Base-by-base conservation (phyloP, 306 rosid genomes). In the Oxytropis ochrocephala region DNA sequence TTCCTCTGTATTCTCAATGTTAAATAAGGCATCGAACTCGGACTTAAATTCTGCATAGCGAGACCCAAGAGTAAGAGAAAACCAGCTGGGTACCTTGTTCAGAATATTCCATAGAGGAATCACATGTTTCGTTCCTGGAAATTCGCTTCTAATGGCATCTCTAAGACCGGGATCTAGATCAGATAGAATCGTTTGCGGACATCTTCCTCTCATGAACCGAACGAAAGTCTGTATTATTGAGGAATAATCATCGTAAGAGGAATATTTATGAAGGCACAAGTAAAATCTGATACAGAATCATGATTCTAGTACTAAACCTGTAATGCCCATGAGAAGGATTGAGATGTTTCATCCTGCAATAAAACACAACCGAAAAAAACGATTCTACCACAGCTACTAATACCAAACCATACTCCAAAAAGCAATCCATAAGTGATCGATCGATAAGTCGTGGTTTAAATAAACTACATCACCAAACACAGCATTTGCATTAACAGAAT, bases 341-440 rank as follows among this genome's bases (percentile, higher is more conserved):
- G 85, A 1, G 83, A 39, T 16, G 92, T 87, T 78, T 94, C 99
- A 66, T 94, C 99, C 86, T 91, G 99, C 86, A 94, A 80, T 42
- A 94, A 74, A 77, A 83, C 95, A 74, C 97, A 90, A 30, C 96
- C 87, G 73, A 84, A 88, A 83, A 91, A 84, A 66, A 91, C 79
- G 42, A 88, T 85, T 79, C 91, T 94, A 38, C 97, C 99, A 70
- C 82, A 85, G 81, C 81, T 87, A 84, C 91, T 95, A 68, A 91
- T 87, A 49, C 99, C 99, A 87, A 94, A 86, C 99, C 95, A 94
- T 42, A 76, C 92, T 76, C 99, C 99, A 76, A 91, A 89, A 63
- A 82, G 85, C 86, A 91, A 72, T 44, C 97, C 97, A 58, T 94
- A 91, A 6, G 97, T 89, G 77, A 89, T 83, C 13, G 96, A 94